phyloP scores from a whole-genome alignment of 2,329 filamentous ascomycete genomes.

The Pseudogymnoascus sp. region DNA sequence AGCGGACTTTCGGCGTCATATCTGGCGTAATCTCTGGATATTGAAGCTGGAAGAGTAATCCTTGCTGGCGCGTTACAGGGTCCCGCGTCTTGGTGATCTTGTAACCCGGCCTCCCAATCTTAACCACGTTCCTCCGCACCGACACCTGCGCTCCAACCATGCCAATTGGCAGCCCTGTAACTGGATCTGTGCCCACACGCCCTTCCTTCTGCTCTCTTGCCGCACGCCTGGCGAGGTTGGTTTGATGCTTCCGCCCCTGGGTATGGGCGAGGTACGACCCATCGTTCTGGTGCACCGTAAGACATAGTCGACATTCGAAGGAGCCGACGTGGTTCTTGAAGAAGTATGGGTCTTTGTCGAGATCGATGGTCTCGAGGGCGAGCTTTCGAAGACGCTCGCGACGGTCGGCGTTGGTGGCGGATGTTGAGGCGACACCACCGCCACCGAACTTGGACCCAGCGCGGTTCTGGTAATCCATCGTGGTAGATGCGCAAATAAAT shows the following conservation, averaged over 20 bases:
- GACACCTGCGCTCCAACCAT: constrained; percentile 56
- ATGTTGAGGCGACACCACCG: constrained; percentile 88
- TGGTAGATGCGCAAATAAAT: background rate
- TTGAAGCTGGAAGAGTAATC: constrained; percentile 90
- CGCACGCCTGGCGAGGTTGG: constrained; percentile 88
- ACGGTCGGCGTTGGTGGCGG: constrained; percentile 90
- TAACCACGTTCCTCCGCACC: constrained; percentile 76
- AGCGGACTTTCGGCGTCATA: constrained; percentile 73
- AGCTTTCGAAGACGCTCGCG: constrained; percentile 96
- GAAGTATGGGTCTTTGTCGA: constrained; percentile 99
- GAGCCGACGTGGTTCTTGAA: constrained; percentile 99
- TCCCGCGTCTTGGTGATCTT: constrained; percentile 96
- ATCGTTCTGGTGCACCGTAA: constrained; percentile 98
- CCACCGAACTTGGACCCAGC: constrained; percentile 97
- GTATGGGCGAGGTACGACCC: constrained; percentile 98
- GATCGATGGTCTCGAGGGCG: constrained; percentile 95
- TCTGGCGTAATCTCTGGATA: constrained; percentile 81
- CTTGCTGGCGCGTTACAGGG: constrained; percentile 78
- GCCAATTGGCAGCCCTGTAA: constrained; percentile 63
- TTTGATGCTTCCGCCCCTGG: constrained; percentile 97
- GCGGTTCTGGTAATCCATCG: constrained; percentile 79
- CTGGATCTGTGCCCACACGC: constrained; percentile 54
- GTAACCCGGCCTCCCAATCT: constrained; percentile 94
- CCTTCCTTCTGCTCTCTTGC: constrained; percentile 94
- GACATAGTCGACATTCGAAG: constrained; percentile 93